A percentile compares a stretch with the other conserved stretches of the same genome.
These are phyloP conservation scores for Penicillium sp. DNA, from an alignment of 2,329 filamentous ascomycete species.

Conservation along the genomic window DNA sequence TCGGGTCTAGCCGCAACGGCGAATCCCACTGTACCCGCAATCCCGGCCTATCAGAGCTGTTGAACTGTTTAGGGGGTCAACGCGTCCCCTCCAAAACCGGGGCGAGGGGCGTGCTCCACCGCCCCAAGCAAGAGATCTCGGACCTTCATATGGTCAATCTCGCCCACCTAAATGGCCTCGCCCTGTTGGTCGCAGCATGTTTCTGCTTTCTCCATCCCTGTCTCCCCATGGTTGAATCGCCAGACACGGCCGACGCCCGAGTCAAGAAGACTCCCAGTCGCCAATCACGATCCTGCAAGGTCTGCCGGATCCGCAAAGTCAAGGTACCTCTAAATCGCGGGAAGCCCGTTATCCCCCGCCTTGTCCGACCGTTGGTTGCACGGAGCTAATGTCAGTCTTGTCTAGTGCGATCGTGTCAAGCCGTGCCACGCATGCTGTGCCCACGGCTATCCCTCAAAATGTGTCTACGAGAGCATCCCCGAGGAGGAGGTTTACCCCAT, in stretches of 20 bases:
- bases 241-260: constrained; percentile 18
- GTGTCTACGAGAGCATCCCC: constrained; percentile 31
- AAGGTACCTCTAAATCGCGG: constrained; percentile 26
- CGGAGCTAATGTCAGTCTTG: constrained; percentile 14
- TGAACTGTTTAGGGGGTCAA: too few relatives aligned
- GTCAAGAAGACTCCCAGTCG: constrained; percentile 26
- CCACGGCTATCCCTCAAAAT: constrained; percentile 37
- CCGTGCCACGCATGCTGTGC: constrained; percentile 39
- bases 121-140: constrained; percentile 25
- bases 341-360: too few relatives aligned
- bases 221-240: constrained; percentile 19
- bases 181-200: constrained; percentile 24
- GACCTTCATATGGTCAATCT: constrained; percentile 27
- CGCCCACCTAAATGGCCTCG: constrained; percentile 23
- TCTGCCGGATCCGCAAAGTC: constrained; percentile 37
- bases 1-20: constrained; percentile 8
- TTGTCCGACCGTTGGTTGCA: background rate
- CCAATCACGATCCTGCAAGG: constrained; percentile 36
- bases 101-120: constrained; percentile 7
- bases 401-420: constrained; percentile 36
- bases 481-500: constrained; percentile 33
- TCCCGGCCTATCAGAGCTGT: constrained; percentile 11
- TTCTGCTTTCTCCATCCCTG: constrained; percentile 11
- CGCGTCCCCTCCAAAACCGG: background rate
- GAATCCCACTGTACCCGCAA: constrained; percentile 4